These are phyloP conservation scores for Phytophthora brassicae DNA, from an alignment of 352 stramenopile genomes.

Conservation along the genomic window DNA sequence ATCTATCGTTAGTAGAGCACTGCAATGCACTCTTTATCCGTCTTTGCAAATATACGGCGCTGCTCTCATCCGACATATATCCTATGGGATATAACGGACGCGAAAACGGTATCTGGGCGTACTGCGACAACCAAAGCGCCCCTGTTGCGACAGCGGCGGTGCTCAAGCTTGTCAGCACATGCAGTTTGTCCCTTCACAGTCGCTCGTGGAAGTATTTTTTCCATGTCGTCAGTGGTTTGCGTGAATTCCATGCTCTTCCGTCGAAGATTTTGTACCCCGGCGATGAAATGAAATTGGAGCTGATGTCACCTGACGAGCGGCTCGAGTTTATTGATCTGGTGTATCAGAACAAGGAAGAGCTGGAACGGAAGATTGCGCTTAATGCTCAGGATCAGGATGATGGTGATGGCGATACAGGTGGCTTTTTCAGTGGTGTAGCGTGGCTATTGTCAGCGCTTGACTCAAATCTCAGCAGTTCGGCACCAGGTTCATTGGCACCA, in stretches of 20 bases:
- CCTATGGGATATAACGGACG: conserved; percentile 58
- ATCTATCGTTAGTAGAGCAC: conserved; percentile 51
- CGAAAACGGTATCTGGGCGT: conserved; percentile 56
- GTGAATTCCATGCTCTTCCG: conserved; percentile 67
- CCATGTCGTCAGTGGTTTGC: conserved; percentile 52
- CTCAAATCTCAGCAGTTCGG: conserved; percentile 33
- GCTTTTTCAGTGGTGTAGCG: conserved; percentile 74
- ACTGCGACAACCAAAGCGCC: conserved; percentile 72
- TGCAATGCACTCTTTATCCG: conserved; percentile 67
- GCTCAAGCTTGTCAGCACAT: conserved; percentile 69
- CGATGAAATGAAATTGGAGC: conserved; percentile 31
- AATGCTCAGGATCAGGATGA: conserved; percentile 33
- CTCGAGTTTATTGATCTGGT: conserved; percentile 61
- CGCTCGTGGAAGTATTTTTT: conserved; percentile 72
- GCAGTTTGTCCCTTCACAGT: conserved; percentile 48
- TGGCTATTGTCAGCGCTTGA: conserved; percentile 78
- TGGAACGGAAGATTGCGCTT: conserved; percentile 50
- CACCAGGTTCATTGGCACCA: conserved; percentile 12
- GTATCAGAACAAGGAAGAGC: conserved; percentile 55
- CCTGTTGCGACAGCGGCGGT: conserved; percentile 67
- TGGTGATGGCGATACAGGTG: conserved; percentile 22
- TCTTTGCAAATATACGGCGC: conserved; percentile 64
- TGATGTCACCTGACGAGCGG: conserved; percentile 54
- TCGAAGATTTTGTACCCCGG: conserved; percentile 42
- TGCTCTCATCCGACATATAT: conserved; percentile 64